These are phyloP conservation scores for Phytophthora brassicae DNA, from an alignment of 352 stramenopile genomes.

Conservation along the genomic window DNA sequence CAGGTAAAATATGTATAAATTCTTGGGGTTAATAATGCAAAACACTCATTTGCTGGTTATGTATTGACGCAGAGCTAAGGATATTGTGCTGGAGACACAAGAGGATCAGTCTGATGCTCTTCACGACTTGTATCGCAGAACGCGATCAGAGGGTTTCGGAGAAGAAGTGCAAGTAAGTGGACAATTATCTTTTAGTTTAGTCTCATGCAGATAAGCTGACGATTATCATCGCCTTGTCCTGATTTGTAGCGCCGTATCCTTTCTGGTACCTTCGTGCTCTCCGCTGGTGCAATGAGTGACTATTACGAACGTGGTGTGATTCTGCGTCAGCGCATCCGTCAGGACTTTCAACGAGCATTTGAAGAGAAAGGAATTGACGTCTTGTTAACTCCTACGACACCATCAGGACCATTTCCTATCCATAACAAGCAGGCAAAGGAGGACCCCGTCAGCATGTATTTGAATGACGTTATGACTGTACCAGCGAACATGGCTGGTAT, in stretches of 20 bases:
- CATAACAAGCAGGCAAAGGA: conserved; percentile 55
- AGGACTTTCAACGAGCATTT: conserved; percentile 72
- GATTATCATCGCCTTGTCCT: neutral
- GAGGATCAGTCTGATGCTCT: conserved; percentile 77
- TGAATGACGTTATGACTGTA: conserved; percentile 94
- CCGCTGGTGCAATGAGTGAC: conserved; percentile 79
- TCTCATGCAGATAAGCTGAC: neutral
- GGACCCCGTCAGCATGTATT: conserved; percentile 84
- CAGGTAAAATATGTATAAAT: conserved; percentile 53
- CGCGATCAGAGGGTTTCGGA: conserved; percentile 89
- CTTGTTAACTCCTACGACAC: conserved; percentile 86
- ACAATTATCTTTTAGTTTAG: neutral
- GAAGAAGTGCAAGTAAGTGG: conserved; percentile 84
- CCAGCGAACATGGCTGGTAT: conserved; percentile 87
- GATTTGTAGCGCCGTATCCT: conserved; percentile 78
- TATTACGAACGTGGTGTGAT: conserved; percentile 91
- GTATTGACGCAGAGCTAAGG: conserved; percentile 42
- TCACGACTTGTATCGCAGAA: conserved; percentile 87
- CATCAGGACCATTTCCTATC: conserved; percentile 75
- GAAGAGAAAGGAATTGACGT: conserved; percentile 70
- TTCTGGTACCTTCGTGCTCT: conserved; percentile 91
- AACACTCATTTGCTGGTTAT: conserved; percentile 4
- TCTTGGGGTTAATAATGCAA: no score
- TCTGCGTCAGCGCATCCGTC: conserved; percentile 73
- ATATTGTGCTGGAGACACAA: conserved; percentile 45